Evolutionary conservation across 2,329 filamentous ascomycete genomes (phyloP), one percentile per base, ranked within the genome.

Genomic region (Helminthosporium solani): DNA sequence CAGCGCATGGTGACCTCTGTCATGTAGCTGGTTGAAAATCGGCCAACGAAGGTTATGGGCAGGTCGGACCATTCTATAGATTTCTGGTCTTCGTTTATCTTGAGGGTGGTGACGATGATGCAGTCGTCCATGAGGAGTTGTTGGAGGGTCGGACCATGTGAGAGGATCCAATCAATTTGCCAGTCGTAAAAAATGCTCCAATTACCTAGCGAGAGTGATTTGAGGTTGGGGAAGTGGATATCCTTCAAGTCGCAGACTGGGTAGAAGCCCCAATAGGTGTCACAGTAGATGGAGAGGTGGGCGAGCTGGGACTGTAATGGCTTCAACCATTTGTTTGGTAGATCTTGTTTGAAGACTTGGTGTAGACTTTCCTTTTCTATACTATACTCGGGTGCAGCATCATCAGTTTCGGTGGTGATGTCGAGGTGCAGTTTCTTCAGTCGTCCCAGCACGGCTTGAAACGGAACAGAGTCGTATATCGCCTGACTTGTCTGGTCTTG

Each of bases 121-220:
- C 75, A 78, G 42, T 74, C 61, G 33, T 77, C 74, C 0, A 79
- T 59, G 11, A 73, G 68, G 1, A 79, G 54, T 33, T 73, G 66
- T 12, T 69, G 50, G 0, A 79, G 60, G 0, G 73, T 74, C 0
- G 47, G 11, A 3, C 55, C 63, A 3, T 78, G 61, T 0, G 66
- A 67, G 0, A 72, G 46, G 3, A 79, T 69, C 75, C 75, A 79
- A 8, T 73, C 70, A 0, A 77, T 54, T 42, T 79, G 75, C 63
- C 69, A 72, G 16, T 76, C 68, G 27, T 76, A 67, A 3, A 66
- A 65, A 38, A 79, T 76, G 2, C 67, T 63, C 16, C 70, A 74
- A 1, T 70, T 70, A 0, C 73, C 72, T 0, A 79, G 51, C 0
- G 66, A 59, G 0, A 79, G 63, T 0, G 68, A 61, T 25, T 66